These are phyloP conservation scores for Kernera saxatilis DNA, from an alignment of 345 rosid genomes.

Conservation along the genomic window DNA sequence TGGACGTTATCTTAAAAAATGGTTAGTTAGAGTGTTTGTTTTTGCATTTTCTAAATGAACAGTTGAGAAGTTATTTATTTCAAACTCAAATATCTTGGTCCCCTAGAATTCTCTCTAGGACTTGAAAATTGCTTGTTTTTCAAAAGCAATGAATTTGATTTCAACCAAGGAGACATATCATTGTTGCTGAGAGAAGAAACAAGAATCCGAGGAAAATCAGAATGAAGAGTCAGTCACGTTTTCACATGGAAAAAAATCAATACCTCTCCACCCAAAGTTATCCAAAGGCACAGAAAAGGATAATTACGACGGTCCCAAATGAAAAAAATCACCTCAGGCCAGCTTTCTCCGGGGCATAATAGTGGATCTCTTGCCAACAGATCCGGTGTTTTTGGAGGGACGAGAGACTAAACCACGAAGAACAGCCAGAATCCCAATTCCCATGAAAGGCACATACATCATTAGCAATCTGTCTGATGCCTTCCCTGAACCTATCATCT, in stretches of 20 bases:
- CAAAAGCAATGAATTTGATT: background rate
- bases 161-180: background rate
- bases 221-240: background rate
- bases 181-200: background rate
- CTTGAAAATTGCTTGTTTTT: too few relatives aligned
- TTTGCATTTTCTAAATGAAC: too few relatives aligned
- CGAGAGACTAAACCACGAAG: conserved; percentile 52
- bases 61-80: too few relatives aligned
- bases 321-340: conserved; percentile 33
- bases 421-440: conserved; percentile 45
- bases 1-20: too few relatives aligned
- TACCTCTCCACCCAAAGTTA: background rate
- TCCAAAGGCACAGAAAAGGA: background rate
- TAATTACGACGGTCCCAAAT: background rate
- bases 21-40: too few relatives aligned
- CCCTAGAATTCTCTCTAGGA: too few relatives aligned
- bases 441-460: conserved; percentile 59
- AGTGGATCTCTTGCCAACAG: conserved; percentile 36
- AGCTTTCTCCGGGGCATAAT: conserved; percentile 52
- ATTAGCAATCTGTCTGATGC: conserved; percentile 51
- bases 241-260: background rate
- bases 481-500: conserved; percentile 52
- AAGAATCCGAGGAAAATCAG: background rate
- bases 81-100: too few relatives aligned
- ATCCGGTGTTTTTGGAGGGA: conserved; percentile 13